Percentiles rank a stretch among this genome's conserved stretches.
These are phyloP conservation scores for Sclerotinia borealis DNA, from an alignment of 2,329 filamentous ascomycete genomes.

Conservation along the genomic window DNA sequence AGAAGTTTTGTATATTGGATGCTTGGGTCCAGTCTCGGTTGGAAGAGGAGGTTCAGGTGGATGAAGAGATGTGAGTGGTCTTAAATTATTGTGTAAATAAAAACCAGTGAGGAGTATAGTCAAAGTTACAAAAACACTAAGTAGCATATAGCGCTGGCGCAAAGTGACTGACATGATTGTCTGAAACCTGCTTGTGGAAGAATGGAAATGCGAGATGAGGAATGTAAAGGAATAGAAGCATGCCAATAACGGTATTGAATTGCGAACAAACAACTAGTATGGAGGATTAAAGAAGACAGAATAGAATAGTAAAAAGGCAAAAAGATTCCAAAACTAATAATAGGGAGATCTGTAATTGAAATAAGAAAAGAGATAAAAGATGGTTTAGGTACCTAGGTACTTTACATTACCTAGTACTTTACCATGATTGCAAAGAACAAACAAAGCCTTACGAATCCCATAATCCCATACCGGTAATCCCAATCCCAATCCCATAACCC, in stretches of 20 bases:
- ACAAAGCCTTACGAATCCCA: background rate
- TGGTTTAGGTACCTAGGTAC: too few relatives aligned
- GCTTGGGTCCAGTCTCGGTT: background rate
- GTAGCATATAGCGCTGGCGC: slow-evolving; percentile 1
- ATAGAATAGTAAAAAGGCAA: background rate
- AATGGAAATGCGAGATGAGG: background rate
- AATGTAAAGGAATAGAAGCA: background rate
- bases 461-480: too few relatives aligned
- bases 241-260: background rate
- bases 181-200: background rate
- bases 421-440: background rate
- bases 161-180: background rate
- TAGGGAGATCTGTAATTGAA: background rate
- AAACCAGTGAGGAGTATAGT: background rate
- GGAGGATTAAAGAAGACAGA: background rate
- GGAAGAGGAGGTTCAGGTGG: background rate
- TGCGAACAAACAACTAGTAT: too few relatives aligned
- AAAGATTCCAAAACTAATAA: background rate
- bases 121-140: background rate
- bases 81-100: background rate
- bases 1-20: slow-evolving; percentile 16
- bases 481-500: too few relatives aligned
- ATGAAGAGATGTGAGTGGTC: background rate
- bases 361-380: background rate
- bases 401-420: too few relatives aligned